These are phyloP conservation scores for Solanum pimpinellifolium DNA, from an alignment of 257 asterid genomes.

Conservation along the genomic window DNA sequence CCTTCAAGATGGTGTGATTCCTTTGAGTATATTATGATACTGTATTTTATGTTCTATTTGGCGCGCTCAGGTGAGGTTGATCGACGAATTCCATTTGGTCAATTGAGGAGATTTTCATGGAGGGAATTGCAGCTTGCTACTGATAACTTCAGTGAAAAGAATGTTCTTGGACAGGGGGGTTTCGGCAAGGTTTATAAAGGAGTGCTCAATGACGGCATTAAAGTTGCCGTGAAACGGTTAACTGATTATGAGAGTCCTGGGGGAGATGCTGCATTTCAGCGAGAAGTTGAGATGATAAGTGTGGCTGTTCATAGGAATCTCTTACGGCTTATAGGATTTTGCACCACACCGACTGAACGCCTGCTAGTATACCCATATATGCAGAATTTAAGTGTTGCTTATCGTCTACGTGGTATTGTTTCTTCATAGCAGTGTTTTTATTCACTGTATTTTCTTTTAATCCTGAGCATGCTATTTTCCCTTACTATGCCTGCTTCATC, in stretches of 20 bases:
- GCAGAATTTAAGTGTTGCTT: conserved; percentile 91
- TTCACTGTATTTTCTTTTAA: not conserved
- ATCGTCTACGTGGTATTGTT: conserved; percentile 66
- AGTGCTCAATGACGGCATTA: conserved; percentile 53
- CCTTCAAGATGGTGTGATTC: not conserved
- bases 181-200: conserved; percentile 94
- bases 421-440: not conserved
- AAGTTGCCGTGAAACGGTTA: conserved; percentile 86
- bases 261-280: conserved; percentile 89
- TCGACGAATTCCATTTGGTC: conserved; percentile 84
- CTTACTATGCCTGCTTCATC: not conserved
- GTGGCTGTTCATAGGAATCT: conserved; percentile 94
- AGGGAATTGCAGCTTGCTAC: conserved; percentile 89
- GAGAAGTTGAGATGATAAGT: conserved; percentile 97
- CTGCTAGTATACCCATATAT: conserved; percentile 83
- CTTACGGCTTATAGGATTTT: conserved; percentile 72
- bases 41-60: not conserved
- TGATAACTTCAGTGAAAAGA: conserved; percentile 74
- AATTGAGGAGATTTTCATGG: conserved; percentile 82
- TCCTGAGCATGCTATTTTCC: not conserved
- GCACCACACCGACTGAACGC: conserved; percentile 90
- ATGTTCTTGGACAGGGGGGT: conserved; percentile 91
- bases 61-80: conserved; percentile 69
- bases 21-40: not conserved
- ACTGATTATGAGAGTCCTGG: conserved; percentile 87